These are phyloP conservation scores for Sugiyamaella floridensis DNA, from an alignment of 805 yeast species.

Conservation along the genomic window DNA sequence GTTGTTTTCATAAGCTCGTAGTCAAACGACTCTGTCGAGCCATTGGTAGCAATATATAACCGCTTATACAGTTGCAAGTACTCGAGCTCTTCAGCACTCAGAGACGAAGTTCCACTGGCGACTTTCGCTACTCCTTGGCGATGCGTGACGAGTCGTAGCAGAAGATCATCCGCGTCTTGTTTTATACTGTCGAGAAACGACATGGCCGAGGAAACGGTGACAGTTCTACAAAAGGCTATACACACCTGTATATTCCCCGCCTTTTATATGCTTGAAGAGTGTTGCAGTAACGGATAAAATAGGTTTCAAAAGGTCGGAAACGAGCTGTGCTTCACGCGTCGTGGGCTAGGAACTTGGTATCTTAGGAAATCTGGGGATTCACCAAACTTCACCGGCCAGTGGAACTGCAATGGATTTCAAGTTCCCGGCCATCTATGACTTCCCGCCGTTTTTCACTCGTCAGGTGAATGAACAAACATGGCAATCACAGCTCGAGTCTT, in stretches of 20 bases:
- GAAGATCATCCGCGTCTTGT: not conserved
- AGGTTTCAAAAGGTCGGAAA: too few species aligned
- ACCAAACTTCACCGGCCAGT: not conserved
- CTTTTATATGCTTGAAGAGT: too few species aligned
- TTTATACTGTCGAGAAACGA: not conserved
- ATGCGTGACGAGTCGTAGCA: not conserved
- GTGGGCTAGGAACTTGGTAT: not conserved
- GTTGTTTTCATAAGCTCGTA: not conserved
- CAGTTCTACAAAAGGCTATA: not conserved
- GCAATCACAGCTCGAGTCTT: conserved; percentile 67
- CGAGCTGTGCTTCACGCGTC: not conserved
- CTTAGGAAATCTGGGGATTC: not conserved
- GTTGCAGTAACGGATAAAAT: too few species aligned
- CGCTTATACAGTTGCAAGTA: not conserved
- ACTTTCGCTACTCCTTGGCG: not conserved
- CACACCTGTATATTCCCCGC: too few species aligned
- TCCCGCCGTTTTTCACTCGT: conserved; percentile 87
- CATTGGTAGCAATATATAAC: not conserved
- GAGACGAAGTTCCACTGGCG: not conserved
- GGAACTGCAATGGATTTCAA: conserved; percentile 6
- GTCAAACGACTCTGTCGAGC: not conserved
- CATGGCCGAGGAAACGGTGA: not conserved
- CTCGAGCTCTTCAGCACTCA: not conserved
- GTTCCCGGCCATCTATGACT: conserved; percentile 54
- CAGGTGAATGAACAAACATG: conserved; percentile 80